phyloP scores from a whole-genome alignment of 768 basidiomycete species.

The Russula sp. region DNA sequence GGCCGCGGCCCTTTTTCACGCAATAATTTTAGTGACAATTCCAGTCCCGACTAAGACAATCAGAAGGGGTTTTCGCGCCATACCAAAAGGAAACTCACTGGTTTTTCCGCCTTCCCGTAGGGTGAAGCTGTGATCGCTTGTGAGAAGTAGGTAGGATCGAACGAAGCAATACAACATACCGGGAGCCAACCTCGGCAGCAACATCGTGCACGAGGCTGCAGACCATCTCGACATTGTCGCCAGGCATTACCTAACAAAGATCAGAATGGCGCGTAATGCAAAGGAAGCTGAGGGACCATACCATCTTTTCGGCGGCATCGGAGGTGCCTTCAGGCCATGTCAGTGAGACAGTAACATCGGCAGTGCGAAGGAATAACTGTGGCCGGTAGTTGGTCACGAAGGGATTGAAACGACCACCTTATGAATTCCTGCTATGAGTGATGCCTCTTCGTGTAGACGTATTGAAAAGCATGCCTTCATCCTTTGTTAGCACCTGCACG shows the following conservation, averaged over 20 bases:
- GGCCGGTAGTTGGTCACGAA: slow-evolving; percentile 95
- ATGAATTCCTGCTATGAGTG: neutral
- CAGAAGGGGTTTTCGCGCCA: neutral
- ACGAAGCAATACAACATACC: slow-evolving; percentile 39
- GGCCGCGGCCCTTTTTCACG: slow-evolving; percentile 36
- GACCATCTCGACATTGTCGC: slow-evolving; percentile 94
- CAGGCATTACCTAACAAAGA: slow-evolving; percentile 78
- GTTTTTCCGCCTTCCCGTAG: slow-evolving; percentile 95
- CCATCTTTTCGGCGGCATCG: slow-evolving; percentile 86
- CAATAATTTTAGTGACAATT: slow-evolving; percentile 82
- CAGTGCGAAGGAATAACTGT: slow-evolving; percentile 93
- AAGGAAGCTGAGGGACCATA: slow-evolving; percentile 33
- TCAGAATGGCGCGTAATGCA: slow-evolving; percentile 14
- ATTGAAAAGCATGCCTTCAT: slow-evolving; percentile 52
- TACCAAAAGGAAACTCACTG: slow-evolving; percentile 47
- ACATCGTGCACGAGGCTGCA: slow-evolving; percentile 81
- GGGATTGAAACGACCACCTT: slow-evolving; percentile 78
- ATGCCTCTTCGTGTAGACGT: slow-evolving; percentile 1
- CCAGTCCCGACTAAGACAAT: slow-evolving; percentile 77
- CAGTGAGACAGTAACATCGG: slow-evolving; percentile 83
- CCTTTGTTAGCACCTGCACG: slow-evolving; percentile 74
- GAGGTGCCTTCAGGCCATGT: slow-evolving; percentile 84
- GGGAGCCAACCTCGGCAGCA: slow-evolving; percentile 83
- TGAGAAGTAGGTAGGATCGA: slow-evolving; percentile 13
- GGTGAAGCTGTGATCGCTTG: slow-evolving; percentile 56